These are phyloP conservation scores for Picea glauca DNA, from an alignment of 75 land plant genomes.

Conservation along the genomic window DNA sequence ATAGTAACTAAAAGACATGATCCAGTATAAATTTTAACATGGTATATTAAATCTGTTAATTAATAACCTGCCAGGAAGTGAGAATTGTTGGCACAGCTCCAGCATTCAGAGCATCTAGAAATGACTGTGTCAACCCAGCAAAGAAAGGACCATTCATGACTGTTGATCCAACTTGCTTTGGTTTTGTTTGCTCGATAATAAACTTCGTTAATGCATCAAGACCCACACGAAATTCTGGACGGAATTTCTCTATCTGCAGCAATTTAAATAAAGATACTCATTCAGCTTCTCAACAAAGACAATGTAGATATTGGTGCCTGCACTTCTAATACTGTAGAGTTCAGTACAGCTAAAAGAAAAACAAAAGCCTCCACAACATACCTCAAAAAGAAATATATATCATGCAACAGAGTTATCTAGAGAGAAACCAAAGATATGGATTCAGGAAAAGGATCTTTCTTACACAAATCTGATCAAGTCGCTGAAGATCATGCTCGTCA, in stretches of 20 bases:
- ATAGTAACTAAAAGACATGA: not conserved
- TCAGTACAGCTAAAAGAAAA: not conserved
- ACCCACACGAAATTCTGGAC: constrained; percentile 31
- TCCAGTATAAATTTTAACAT: not conserved
- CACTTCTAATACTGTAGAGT: not conserved
- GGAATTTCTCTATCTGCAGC: constrained; percentile 24
- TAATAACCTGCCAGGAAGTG: constrained; percentile 38
- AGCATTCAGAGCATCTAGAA: constrained; percentile 36
- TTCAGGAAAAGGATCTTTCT: not conserved
- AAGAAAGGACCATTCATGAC: constrained; percentile 37
- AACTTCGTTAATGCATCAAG: constrained; percentile 24
- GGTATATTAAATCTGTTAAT: not conserved
- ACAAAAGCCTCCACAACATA: not conserved
- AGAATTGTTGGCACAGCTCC: constrained; percentile 43
- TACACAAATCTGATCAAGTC: constrained; percentile 31
- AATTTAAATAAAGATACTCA: not conserved
- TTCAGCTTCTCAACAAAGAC: not conserved
- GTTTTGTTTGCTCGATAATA: constrained; percentile 28
- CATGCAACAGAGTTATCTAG: not conserved
- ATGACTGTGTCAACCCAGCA: constrained; percentile 36
- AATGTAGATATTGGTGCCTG: not conserved
- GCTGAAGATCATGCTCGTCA: constrained; percentile 31
- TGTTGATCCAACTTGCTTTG: constrained; percentile 38
- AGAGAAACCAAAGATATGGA: not conserved
- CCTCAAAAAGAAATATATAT: not conserved